Percentiles rank a stretch among this genome's conserved stretches.
Conservation (phyloP, 2,329 filamentous ascomycete genomes). For the Aspergillus ruber region DNA sequence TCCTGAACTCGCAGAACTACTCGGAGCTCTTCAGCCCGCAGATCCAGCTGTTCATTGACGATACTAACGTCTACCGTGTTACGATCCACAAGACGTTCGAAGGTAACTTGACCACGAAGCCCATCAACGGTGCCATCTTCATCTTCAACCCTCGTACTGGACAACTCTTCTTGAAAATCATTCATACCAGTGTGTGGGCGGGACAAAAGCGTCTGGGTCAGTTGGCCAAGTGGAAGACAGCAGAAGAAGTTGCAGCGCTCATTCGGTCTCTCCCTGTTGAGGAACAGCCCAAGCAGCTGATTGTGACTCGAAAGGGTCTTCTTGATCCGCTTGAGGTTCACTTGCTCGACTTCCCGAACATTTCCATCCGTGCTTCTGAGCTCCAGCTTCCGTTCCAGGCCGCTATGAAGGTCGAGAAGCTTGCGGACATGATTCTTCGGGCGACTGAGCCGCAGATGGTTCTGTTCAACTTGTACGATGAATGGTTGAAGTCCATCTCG, state of each 20-base stretch:
- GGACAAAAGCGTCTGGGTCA: slow-evolving; percentile 98
- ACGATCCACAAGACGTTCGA: slow-evolving; percentile 99
- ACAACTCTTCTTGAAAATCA: slow-evolving; percentile 97
- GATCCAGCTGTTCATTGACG: slow-evolving; percentile 97
- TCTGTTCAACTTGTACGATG: slow-evolving; percentile 96
- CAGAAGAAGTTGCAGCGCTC: slow-evolving; percentile 96
- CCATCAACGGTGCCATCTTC: slow-evolving; percentile 98
- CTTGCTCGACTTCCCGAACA: slow-evolving; percentile 96
- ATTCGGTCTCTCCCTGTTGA: slow-evolving; percentile 94
- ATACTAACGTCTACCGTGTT: slow-evolving; percentile 98
- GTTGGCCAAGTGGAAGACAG: slow-evolving; percentile 98
- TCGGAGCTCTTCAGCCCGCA: slow-evolving; percentile 98
- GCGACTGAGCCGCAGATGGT: slow-evolving; percentile 99
- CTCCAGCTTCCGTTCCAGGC: slow-evolving; percentile 97
- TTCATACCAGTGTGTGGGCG: slow-evolving; percentile 98
- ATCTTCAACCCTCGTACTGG: slow-evolving; percentile 99
- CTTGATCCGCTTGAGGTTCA: slow-evolving; percentile 96
- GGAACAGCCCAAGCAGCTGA: slow-evolving; percentile 97
- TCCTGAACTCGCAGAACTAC: slow-evolving; percentile 98
- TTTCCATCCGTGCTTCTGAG: slow-evolving; percentile 95
- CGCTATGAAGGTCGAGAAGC: slow-evolving; percentile 99
- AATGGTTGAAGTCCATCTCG: slow-evolving; percentile 97
- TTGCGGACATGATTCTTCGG: slow-evolving; percentile 96
- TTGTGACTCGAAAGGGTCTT: slow-evolving; percentile 94
- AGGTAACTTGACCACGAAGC: slow-evolving; percentile 97